Base-by-base conservation (phyloP, 805 yeast species). In the baker's yeast (Saccharomyces cerevisiae) region DNA sequence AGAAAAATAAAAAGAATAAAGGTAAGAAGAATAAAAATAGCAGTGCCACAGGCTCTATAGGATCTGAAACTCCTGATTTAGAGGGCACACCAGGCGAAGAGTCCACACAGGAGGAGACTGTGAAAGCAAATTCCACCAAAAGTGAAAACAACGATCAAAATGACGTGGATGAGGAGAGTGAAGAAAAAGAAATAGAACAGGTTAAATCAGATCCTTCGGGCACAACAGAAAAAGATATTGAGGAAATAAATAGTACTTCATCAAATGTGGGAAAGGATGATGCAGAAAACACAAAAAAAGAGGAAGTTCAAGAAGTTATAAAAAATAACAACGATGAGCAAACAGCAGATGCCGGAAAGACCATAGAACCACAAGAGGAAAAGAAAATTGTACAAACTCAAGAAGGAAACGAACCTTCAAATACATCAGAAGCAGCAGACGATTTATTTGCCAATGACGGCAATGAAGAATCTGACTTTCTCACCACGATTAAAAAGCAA, bases 1-100 rank as follows among this genome's bases (percentile, higher is more conserved):
- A 76, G 69, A 75, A 73, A 66, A 79, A 76, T 66, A 78, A 75
- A 64, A 75, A 76, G 68, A 74, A 74, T 70, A 68, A 69, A 55
- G 68, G 63, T 53, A 70, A 73, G 68, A 74, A 72, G 62, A 70
- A 73, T 6, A 61, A 61, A 21, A 59, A 51, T 3, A 61, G 53
- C 24, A 61, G 48, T 24, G 57, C 51, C 1, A 52, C 53, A 9
- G 53, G 46, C 17, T 43, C 49, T 27, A 51, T 32, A 22, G 55
- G 31, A 13, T 51, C 48, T n/a, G 48, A 22, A 3, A 60, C 24
- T 3, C 43, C 69, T 84, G 73, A 84, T 79, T 69, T 77, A 77
- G 69, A 73, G 73, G 66, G 72, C 68, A 64, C 75, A 72, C 65
- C 74, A 71, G 62, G 72, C 71, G 67, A 73, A 72, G 70, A 61